Conservation (phyloP, 371 early-diverging fungal genomes). For the Thermomucor indicae-seudaticae region DNA sequence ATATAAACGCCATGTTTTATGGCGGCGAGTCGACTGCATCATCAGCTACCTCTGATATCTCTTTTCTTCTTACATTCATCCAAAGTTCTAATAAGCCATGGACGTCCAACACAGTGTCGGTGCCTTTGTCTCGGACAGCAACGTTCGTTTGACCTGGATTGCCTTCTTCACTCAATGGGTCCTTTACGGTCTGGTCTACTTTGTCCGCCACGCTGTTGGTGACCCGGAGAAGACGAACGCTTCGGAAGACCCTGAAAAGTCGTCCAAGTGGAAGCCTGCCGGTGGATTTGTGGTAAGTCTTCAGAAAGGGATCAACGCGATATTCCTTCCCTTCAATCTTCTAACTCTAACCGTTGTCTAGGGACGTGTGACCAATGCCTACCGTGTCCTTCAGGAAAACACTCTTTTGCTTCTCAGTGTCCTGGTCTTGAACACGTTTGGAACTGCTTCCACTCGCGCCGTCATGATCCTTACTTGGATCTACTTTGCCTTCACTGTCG, state of each 20-base stretch:
- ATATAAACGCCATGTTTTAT: too few species aligned
- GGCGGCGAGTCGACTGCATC: too few species aligned
- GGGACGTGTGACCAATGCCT: slow-evolving; percentile 14
- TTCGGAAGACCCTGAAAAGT: slow-evolving; percentile 19
- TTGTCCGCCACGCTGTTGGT: slow-evolving; percentile 16
- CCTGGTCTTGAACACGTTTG: slow-evolving; percentile 39
- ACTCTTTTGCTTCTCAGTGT: slow-evolving; percentile 31
- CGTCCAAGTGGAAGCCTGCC: slow-evolving; percentile 7
- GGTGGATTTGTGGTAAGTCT: slow-evolving; percentile 1
- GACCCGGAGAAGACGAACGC: slow-evolving; percentile 8
- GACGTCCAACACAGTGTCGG: slow-evolving; percentile 1
- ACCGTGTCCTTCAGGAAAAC: slow-evolving; percentile 31
- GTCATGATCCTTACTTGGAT: slow-evolving; percentile 48
- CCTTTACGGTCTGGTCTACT: slow-evolving; percentile 26
- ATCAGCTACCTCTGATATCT: too few species aligned
- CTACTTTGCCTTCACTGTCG: slow-evolving; percentile 39
- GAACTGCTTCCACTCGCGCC: slow-evolving; percentile 34
- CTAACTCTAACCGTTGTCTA: too few species aligned
- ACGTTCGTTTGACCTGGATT: slow-evolving; percentile 28
- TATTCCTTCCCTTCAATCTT: not conserved
- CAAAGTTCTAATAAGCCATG: slow-evolving; percentile 3
- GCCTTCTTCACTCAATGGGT: slow-evolving; percentile 32
- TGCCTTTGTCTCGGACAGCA: slow-evolving; percentile 21
- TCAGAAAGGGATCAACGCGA: not conserved
- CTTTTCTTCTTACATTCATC: not conserved